Base-by-base conservation (phyloP, 345 rosid species). In the Adansonia digitata region DNA sequence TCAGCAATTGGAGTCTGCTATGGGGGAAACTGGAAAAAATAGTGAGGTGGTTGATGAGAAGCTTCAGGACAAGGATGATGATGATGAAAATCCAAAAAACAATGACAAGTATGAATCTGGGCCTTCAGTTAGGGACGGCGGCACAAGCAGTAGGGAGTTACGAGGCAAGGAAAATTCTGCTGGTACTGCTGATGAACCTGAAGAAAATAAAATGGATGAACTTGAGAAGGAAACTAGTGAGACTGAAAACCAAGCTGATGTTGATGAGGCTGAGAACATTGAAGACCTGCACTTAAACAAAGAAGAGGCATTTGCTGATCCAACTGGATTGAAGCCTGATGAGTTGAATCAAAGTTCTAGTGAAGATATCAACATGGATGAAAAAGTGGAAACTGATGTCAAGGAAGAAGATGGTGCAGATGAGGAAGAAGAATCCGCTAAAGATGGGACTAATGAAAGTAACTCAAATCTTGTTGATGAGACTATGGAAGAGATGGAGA, bases 71-170 rank as follows among this genome's bases (percentile, higher is more conserved):
- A 83, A 89, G 74, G 86, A 90, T 63, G 89, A 88, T 74, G 89
- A 88, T 74, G 94, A 90, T 72, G 88, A 88, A 43, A 76, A 83
- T 76, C 86, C 83, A 51, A 77, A 69, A 69, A 72, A 80, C 26
- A 75, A 86, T 48, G 98, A 95, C 80, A 93, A 87, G 80, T 84
- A 85, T 78, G 98, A 95, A 82, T 83, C 93, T 60, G 98, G 96
- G 60, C 80, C 93, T 45, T 80, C 96, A n/a, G 87, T 91, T 57
- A 77, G 12, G 57, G 92, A 91, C 43, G 84, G 15, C 40, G 91
- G 90, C 81, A 64, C 78, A 62, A 81, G 80, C 74, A 78, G 75
- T 67, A 85, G 89, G 79, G 98, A 95, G 87, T 86, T 95, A 43
- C 85, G 97, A 84, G 96, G 86, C 68, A 95, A 88, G 90, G 96